Conservation (phyloP, 371 early-diverging fungal genomes). For the Saksenaea vasiformis region DNA sequence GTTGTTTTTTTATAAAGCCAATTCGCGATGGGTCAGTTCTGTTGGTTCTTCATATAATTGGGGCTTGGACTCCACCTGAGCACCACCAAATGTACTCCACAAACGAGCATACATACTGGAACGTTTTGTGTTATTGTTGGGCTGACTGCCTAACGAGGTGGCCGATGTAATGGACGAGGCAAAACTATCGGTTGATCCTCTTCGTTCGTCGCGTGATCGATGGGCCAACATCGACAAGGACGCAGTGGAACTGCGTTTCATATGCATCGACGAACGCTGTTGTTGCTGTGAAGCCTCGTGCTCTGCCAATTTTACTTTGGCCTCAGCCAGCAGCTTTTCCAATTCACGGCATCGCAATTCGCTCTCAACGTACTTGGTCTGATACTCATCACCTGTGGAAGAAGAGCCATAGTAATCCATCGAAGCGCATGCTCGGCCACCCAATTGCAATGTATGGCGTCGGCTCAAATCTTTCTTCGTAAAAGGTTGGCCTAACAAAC, state of each 20-base stretch:
- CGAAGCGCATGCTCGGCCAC: neutral
- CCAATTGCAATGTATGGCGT: slow-evolving; percentile 24
- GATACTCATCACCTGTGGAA: slow-evolving; percentile 24
- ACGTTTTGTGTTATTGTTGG: slow-evolving; percentile 34
- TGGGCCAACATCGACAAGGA: slow-evolving; percentile 30
- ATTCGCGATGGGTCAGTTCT: neutral
- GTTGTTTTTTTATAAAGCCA: slow-evolving; percentile 20
- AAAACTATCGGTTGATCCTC: slow-evolving; percentile 41
- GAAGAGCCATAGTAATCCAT: neutral
- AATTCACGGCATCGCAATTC: slow-evolving; percentile 52
- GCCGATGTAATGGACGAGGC: slow-evolving; percentile 40
- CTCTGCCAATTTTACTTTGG: slow-evolving; percentile 49
- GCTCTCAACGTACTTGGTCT: slow-evolving; percentile 41
- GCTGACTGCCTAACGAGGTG: slow-evolving; percentile 32
- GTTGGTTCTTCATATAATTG: neutral
- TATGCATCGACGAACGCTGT: slow-evolving; percentile 10
- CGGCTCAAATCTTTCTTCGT: slow-evolving; percentile 12
- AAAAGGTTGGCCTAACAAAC: slow-evolving; percentile 1
- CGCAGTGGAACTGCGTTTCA: slow-evolving; percentile 29
- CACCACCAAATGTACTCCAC: slow-evolving; percentile 37
- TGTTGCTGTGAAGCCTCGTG: slow-evolving; percentile 29
- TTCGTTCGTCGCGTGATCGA: slow-evolving; percentile 9
- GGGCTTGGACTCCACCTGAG: slow-evolving; percentile 12
- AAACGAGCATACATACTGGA: slow-evolving; percentile 51
- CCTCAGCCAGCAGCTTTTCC: slow-evolving; percentile 51